A percentile compares a stretch with the other conserved stretches of the same genome.
Conservation (phyloP, 345 rosid genomes). For the Brassica rapa region DNA sequence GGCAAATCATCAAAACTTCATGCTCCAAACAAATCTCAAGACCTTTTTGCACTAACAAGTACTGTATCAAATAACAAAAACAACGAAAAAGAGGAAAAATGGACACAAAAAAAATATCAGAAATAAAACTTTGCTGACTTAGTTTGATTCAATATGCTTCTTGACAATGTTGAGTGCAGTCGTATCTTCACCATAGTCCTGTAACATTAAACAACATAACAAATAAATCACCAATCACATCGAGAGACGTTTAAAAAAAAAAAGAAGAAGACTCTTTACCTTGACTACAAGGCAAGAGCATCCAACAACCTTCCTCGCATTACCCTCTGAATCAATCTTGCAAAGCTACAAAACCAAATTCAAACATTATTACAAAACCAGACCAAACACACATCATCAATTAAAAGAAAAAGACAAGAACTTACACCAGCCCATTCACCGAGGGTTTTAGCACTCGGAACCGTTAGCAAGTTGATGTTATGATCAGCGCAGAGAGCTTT, state of each 20-base stretch:
- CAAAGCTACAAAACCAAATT: conserved; percentile 49
- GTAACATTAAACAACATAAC: background rate
- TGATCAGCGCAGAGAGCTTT: conserved; percentile 82
- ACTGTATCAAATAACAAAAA: conserved; percentile 15
- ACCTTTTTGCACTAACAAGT: conserved; percentile 17
- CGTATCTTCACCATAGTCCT: conserved; percentile 44
- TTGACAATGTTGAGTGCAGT: conserved; percentile 41
- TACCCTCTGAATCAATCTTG: conserved; percentile 85
- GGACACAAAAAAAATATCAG: conserved; percentile 8
- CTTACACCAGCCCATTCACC: conserved; percentile 99
- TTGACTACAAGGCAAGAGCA: conserved; percentile 81
- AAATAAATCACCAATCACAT: background rate
- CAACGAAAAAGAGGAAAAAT: background rate
- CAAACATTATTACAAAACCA: background rate
- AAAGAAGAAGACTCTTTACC: conserved; percentile 40
- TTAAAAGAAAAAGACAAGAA: conserved; percentile 2
- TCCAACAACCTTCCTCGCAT: conserved; percentile 83
- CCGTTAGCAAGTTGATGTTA: conserved; percentile 57
- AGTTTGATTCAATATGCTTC: conserved; percentile 30
- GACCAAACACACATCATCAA: background rate
- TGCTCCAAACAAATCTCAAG: conserved; percentile 20
- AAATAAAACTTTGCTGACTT: conserved; percentile 1
- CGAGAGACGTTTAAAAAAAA: background rate
- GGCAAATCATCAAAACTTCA: conserved; percentile 20
- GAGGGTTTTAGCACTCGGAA: conserved; percentile 81